A percentile compares a stretch with the other conserved stretches of the same genome.
Evolutionary conservation across 441 rosid genomes (phyloP).

Genomic region (Euphorbia celastroides): DNA sequence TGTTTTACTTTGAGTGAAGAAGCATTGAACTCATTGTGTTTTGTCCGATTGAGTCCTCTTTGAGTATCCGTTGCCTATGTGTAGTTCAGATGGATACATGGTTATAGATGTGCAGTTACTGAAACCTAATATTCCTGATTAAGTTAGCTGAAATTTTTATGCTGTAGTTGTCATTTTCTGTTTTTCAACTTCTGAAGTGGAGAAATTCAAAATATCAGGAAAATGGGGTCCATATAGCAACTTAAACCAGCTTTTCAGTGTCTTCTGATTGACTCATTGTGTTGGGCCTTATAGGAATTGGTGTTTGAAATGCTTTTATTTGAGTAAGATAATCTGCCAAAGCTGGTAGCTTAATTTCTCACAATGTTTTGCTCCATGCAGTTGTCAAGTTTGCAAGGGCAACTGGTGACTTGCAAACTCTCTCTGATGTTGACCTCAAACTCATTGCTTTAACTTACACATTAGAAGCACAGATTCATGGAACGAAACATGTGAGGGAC

Average conservation of each 20-base stretch:
- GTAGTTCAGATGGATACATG: background rate
- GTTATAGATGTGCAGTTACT: background rate
- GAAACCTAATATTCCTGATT: background rate
- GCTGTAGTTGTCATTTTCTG: background rate
- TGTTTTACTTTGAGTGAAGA: background rate
- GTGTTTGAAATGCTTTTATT: background rate
- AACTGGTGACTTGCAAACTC: constrained; percentile 86
- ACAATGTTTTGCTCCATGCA: constrained; percentile 18
- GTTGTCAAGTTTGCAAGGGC: constrained; percentile 78
- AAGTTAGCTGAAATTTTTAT: background rate
- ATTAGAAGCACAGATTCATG: constrained; percentile 78
- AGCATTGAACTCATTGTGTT: background rate
- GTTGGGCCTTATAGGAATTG: background rate
- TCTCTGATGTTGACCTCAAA: constrained; percentile 84
- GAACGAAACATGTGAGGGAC: constrained; percentile 61
- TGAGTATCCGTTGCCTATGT: background rate
- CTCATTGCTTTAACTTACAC: constrained; percentile 77
- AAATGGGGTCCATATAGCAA: background rate
- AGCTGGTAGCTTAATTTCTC: background rate
- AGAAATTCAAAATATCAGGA: background rate
- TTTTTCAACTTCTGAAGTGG: background rate
- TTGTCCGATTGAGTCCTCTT: background rate
- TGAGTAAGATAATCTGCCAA: background rate
- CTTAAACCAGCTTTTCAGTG: background rate
- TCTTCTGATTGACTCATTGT: background rate